Base-by-base conservation (phyloP, 352 stramenopile species). In the Phytopythium chamaehyphon region DNA sequence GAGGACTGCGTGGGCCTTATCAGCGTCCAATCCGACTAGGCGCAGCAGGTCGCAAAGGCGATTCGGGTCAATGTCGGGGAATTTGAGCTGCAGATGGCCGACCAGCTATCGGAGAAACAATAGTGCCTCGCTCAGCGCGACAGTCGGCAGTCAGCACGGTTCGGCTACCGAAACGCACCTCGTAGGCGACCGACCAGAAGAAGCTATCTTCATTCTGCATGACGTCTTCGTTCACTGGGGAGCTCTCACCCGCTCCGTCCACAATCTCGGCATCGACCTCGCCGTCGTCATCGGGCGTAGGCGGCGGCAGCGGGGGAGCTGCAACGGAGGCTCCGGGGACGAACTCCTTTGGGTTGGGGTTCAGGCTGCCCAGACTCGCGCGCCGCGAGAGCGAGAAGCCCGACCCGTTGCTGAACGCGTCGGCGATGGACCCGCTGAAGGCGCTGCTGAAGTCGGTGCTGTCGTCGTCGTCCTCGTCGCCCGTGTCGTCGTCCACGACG, bases 131-230 rank as follows among this genome's bases (percentile, higher is more conserved):
- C 28, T 33, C 28, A 33, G 43, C 63, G n/a, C 28, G 22, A 51
- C 24, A 40, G 5, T 21, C 47, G 39, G n/a, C n/a, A n/a, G n/a
- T n/a, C 28, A 37, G 1, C 6, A 26, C 19, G 28, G 39, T 47
- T 24, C 11, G 43, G 15, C 6, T 48, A 33, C 14, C 21, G 4
- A 23, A 47, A 47, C 2, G n/a, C 71, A 93, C 82, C 66, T 93
- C 83, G 54, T 84, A 93, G 19, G 80, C 78, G 42, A 93, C 71
- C 14, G 83, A 93, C 83, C 83, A 93, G 55, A 91, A 93, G 62
- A 93, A 93, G 22, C 58, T 82, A 51, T 91, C 80, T 69, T 93
- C 83, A 43, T 82, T 69, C 55, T 84, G 66, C 64, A 90, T 60
- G 19, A 47, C 62, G 2, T 67, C 52, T 38, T 50, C 54, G n/a